Conservation (phyloP, 768 basidiomycete genomes). For the Rhodotorula diobovata region DNA sequence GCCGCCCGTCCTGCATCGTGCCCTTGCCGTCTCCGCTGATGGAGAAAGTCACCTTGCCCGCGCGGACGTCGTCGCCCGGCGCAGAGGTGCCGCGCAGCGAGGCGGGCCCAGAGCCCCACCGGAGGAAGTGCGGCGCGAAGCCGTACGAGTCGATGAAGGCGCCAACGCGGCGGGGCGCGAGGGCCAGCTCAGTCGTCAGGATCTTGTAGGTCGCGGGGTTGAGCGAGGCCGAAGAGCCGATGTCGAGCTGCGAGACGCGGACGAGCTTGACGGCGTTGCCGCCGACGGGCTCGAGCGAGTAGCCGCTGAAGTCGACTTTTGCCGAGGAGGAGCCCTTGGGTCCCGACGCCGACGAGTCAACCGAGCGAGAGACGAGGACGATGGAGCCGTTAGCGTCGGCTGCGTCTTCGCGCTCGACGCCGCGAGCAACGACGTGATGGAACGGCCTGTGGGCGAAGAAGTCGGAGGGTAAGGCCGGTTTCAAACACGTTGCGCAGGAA, state of each 20-base stretch:
- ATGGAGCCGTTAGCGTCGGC: constrained; percentile 23
- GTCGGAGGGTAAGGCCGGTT: neutral
- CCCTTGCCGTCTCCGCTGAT: constrained; percentile 23
- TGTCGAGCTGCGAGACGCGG: constrained; percentile 13
- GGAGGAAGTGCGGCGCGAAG: constrained; percentile 25
- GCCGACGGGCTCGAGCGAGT: constrained; percentile 1
- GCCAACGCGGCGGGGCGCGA: constrained; percentile 17
- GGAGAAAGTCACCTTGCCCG: constrained; percentile 10
- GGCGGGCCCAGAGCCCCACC: constrained; percentile 28
- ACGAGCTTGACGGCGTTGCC: constrained; percentile 5
- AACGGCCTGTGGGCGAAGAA: neutral
- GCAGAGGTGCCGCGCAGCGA: constrained; percentile 2
- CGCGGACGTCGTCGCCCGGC: constrained; percentile 14
- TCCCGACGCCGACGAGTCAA: neutral
- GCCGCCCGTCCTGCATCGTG: constrained; percentile 29
- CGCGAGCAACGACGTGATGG: constrained; percentile 19
- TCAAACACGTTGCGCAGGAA: neutral
- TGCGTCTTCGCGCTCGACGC: constrained; percentile 28
- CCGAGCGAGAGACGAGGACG: constrained; percentile 24
- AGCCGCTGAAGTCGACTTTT: constrained; percentile 17
- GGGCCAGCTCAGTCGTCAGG: constrained; percentile 24
- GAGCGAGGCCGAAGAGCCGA: neutral
- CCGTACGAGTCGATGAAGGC: constrained; percentile 31
- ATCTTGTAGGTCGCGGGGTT: constrained; percentile 27
- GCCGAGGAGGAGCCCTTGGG: constrained; percentile 7